Percentiles rank a stretch among this genome's conserved stretches.
phyloP scores from a whole-genome alignment of 768 basidiomycete species.

The Xerocomellus dryophilus region DNA sequence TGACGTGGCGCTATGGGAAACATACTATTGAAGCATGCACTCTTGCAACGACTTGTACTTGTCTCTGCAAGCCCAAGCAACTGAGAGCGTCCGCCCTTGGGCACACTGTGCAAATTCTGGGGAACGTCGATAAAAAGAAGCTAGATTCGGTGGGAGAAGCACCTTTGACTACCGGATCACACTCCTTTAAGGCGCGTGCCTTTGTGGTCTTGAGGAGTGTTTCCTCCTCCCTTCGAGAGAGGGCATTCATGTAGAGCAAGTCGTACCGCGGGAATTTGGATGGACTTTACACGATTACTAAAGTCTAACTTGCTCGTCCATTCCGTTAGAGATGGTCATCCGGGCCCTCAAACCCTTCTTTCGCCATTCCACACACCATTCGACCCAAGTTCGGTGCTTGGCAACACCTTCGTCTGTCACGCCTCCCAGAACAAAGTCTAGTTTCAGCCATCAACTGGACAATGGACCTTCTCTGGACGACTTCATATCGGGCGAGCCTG shows the following conservation, averaged over 20 bases:
- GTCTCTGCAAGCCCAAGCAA: constrained; percentile 79
- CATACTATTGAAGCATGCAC: constrained; percentile 80
- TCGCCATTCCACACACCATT: constrained; percentile 6
- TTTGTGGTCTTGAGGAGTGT: constrained; percentile 80
- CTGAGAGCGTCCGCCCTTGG: constrained; percentile 73
- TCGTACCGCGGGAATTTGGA: constrained; percentile 3
- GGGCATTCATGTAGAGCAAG: constrained; percentile 62
- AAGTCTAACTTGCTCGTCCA: background rate
- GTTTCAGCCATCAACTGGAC: constrained; percentile 52
- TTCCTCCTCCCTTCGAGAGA: constrained; percentile 87
- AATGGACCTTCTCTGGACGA: constrained; percentile 77
- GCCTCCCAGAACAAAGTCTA: constrained; percentile 33
- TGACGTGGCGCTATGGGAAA: constrained; percentile 4
- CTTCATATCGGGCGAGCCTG: constrained; percentile 62
- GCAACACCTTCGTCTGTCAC: constrained; percentile 43
- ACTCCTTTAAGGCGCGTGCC: constrained; percentile 73
- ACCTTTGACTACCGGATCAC: constrained; percentile 73
- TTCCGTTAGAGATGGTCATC: constrained; percentile 9
- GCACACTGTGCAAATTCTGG: constrained; percentile 86
- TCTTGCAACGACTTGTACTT: constrained; percentile 68
- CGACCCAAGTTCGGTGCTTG: constrained; percentile 38
- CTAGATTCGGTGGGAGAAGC: background rate
- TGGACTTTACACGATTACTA: constrained; percentile 4
- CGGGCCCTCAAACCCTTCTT: constrained; percentile 10
- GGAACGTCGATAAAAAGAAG: background rate